A percentile compares a stretch with the other conserved stretches of the same genome.
Evolutionary conservation across 2,329 filamentous ascomycete genomes (phyloP).

Genomic region (Nannizziopsis barbatae): DNA sequence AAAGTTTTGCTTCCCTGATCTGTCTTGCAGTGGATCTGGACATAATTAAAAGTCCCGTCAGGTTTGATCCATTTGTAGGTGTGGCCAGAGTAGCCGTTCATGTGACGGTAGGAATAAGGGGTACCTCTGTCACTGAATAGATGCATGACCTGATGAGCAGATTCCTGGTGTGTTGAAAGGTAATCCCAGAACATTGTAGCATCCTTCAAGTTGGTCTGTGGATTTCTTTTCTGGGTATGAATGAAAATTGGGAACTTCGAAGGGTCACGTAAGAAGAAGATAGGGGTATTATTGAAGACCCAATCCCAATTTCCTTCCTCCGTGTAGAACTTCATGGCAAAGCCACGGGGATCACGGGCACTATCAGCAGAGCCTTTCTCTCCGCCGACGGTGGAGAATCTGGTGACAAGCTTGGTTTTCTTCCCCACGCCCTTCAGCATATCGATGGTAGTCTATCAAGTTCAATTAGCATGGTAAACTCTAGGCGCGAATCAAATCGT

Average conservation of each 20-base stretch:
- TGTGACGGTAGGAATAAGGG: constrained; percentile 53
- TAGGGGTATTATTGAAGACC: constrained; percentile 47
- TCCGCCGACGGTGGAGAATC: constrained; percentile 67
- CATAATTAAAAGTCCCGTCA: constrained; percentile 55
- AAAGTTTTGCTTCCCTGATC: constrained; percentile 53
- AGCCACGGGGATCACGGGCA: constrained; percentile 61
- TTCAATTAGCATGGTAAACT: constrained; percentile 5
- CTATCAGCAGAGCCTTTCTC: constrained; percentile 61
- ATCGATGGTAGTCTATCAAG: constrained; percentile 30
- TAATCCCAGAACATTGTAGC: constrained; percentile 62
- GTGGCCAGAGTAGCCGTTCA: constrained; percentile 58
- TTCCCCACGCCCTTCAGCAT: constrained; percentile 52
- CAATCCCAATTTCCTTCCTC: constrained; percentile 64
- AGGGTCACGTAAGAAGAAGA: constrained; percentile 65
- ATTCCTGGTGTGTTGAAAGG: constrained; percentile 50
- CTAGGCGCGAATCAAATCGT: too few species aligned
- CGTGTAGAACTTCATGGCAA: constrained; percentile 62
- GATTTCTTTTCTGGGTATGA: constrained; percentile 64
- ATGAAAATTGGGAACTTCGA: constrained; percentile 64
- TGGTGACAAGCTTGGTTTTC: constrained; percentile 53
- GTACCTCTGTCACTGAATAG: constrained; percentile 57
- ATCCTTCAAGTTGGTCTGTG: constrained; percentile 57
- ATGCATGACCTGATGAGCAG: constrained; percentile 53
- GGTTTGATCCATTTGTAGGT: constrained; percentile 57
- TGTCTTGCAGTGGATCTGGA: constrained; percentile 54